Evolutionary conservation across 2,329 filamentous ascomycete genomes (phyloP), one percentile per base, ranked within the genome.

Genomic region (Didymellaceae sp.): DNA sequence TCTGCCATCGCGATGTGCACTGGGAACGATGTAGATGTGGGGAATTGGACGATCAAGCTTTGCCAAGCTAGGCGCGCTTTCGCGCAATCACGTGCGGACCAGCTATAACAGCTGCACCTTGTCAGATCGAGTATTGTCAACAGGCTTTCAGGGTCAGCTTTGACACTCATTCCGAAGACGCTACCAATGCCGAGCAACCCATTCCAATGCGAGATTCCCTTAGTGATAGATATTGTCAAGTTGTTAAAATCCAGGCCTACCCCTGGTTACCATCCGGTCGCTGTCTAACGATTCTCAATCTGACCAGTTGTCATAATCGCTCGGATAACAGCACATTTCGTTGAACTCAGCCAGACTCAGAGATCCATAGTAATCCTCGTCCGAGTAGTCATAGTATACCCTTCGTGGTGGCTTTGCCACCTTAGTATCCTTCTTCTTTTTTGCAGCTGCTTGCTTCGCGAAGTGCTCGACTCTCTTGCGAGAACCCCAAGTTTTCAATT

Each of bases 41-140:
- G 8, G 35, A 13, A 22, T 4, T 6, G 17, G n/a, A 28, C 7
- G n/a, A 13, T 18, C 16, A 41, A 37, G 45, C 37, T 42, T 30
- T 37, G 37, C 46, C 39, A 38, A 49, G 26, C 18, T 7, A 28
- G 20, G 13, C 39, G 33, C 46, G 46, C 16, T 8, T 26, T 43
- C 46, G 16, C 46, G 46, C 14, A 7, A 26, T 42, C 45, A 49
- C 45, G 45, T 49, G 45, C 16, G n/a, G n/a, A n/a, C n/a, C n/a
- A n/a, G n/a, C n/a, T n/a, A n/a, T n/a, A n/a, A n/a, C n/a, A n/a
- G n/a, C n/a, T n/a, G n/a, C n/a, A n/a, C n/a, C n/a, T n/a, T n/a
- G n/a, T n/a, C n/a, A n/a, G n/a, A n/a, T n/a, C n/a, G n/a, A n/a
- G n/a, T n/a, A n/a, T n/a, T n/a, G n/a, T n/a, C n/a, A n/a, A n/a